These are phyloP conservation scores for Syzygium oleosum DNA, from an alignment of 345 rosid genomes.

Conservation along the genomic window DNA sequence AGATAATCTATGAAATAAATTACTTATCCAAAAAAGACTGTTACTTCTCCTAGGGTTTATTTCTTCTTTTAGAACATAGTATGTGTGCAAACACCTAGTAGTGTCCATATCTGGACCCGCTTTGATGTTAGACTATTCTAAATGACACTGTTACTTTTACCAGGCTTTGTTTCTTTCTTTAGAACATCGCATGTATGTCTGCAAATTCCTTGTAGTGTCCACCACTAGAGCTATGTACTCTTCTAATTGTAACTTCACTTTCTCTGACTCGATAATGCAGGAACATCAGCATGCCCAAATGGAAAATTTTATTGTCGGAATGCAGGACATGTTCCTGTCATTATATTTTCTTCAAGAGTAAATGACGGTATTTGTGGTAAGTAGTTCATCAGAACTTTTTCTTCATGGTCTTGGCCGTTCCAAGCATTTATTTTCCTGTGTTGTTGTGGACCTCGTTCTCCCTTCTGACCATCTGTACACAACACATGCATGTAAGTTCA, in stretches of 20 bases:
- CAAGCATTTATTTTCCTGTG: neutral
- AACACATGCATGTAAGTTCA: neutral
- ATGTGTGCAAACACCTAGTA: neutral
- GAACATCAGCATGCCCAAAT: slow-evolving; percentile 91
- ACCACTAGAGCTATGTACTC: neutral
- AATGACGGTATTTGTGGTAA: slow-evolving; percentile 96
- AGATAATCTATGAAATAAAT: neutral
- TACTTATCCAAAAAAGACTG: neutral
- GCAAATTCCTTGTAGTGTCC: neutral
- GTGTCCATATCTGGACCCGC: neutral
- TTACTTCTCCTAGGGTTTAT: neutral
- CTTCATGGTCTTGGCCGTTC: neutral
- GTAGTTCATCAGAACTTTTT: neutral
- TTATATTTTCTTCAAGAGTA: slow-evolving; percentile 80
- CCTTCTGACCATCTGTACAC: neutral
- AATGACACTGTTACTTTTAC: neutral
- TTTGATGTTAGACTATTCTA: neutral
- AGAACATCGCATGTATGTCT: neutral
- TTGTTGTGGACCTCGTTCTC: neutral
- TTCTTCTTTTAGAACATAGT: neutral
- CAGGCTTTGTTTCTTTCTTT: neutral
- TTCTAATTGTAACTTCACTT: neutral
- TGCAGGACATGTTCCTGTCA: slow-evolving; percentile 53
- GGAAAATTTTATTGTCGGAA: slow-evolving; percentile 83
- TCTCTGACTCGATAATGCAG: slow-evolving; percentile 15